Percentiles rank a stretch among this genome's conserved stretches.
Conservation (phyloP, 176 grass and related monocot species). For the Pharus latifolius region DNA sequence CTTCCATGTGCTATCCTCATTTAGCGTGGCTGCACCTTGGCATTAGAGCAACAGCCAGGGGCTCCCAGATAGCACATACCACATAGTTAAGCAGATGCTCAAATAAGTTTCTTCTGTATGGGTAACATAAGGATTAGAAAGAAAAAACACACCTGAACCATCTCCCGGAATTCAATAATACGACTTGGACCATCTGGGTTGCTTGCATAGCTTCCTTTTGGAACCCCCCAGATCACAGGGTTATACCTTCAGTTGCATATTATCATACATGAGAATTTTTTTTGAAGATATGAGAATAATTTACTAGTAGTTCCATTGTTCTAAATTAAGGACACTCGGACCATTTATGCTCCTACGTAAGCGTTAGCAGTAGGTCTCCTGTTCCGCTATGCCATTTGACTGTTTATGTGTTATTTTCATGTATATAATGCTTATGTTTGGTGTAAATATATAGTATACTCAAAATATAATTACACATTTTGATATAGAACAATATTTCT, state of each 20-base stretch:
- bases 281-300: conserved; percentile 9
- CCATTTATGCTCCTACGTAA: too few relatives aligned
- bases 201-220: conserved; percentile 93
- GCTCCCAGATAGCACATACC: not conserved
- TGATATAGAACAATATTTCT: too few relatives aligned
- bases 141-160: conserved; percentile 63
- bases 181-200: conserved; percentile 72
- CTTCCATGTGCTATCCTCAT: not conserved
- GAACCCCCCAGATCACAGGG: conserved; percentile 80
- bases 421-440: too few relatives aligned
- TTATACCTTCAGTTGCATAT: conserved; percentile 67
- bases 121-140: not conserved
- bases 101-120: conserved; percentile 3
- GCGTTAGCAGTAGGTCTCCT: too few relatives aligned
- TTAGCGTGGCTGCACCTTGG: not conserved
- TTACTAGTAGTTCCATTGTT: too few relatives aligned
- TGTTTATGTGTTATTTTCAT: too few relatives aligned
- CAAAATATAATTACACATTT: too few relatives aligned
- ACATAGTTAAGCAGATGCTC: not conserved
- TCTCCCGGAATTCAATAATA: conserved; percentile 75
- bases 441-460: too few relatives aligned
- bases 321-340: too few relatives aligned
- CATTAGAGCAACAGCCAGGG: not conserved
- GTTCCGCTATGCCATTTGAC: too few relatives aligned
- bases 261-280: conserved; percentile 6